A percentile compares a stretch with the other conserved stretches of the same genome.
Conservation (phyloP, 768 basidiomycete genomes). For the Lentinula edodes region DNA sequence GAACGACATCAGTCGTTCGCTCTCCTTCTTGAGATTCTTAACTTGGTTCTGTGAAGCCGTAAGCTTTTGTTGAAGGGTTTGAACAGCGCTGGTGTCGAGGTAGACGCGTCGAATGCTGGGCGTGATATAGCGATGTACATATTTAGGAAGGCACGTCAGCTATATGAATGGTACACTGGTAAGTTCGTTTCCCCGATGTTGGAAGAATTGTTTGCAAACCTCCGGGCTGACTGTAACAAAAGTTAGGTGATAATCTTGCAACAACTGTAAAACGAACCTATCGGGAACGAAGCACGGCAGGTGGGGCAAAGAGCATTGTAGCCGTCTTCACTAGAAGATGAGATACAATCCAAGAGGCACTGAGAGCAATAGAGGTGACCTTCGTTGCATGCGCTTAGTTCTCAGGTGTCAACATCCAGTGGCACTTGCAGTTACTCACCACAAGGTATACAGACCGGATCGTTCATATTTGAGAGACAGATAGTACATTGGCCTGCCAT, state of each 20-base stretch:
- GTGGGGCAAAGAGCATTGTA: constrained; percentile 49
- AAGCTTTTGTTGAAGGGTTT: constrained; percentile 26
- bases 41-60: constrained; percentile 32
- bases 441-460: constrained; percentile 57
- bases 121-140: constrained; percentile 42
- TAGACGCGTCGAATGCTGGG: constrained; percentile 47
- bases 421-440: constrained; percentile 32
- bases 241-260: not conserved
- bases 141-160: constrained; percentile 40
- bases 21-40: constrained; percentile 30
- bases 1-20: constrained; percentile 35
- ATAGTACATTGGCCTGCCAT: constrained; percentile 45
- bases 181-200: constrained; percentile 1
- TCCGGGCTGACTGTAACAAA: constrained; percentile 36
- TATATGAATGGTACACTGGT: constrained; percentile 17
- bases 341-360: constrained; percentile 44
- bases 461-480: constrained; percentile 45
- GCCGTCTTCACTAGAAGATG: constrained; percentile 21
- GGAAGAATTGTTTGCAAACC: constrained; percentile 10
- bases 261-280: constrained; percentile 30
- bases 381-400: constrained; percentile 14
- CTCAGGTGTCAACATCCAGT: not conserved
- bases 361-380: constrained; percentile 61
- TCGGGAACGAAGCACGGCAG: constrained; percentile 50
- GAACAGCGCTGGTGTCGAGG: constrained; percentile 24